These are phyloP conservation scores for Emmonsia crescens DNA, from an alignment of 2,329 filamentous ascomycete species.

Conservation along the genomic window DNA sequence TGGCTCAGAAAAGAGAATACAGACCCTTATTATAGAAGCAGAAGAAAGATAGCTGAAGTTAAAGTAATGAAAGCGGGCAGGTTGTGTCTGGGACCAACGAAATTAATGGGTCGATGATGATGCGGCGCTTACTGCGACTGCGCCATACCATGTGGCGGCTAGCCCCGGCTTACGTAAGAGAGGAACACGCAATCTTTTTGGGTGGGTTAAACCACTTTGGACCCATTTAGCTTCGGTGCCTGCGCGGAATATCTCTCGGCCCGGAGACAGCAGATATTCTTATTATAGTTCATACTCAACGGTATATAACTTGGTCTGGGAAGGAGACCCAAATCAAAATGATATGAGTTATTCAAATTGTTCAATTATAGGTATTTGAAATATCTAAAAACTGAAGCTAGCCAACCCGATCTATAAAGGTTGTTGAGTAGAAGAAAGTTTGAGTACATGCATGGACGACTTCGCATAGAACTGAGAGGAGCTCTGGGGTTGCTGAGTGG, in stretches of 20 bases:
- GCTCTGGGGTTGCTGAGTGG: background rate
- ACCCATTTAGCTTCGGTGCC: background rate
- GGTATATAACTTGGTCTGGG: too few relatives aligned
- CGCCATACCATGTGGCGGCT: constrained; percentile 19
- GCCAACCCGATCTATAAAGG: background rate
- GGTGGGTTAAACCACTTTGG: background rate
- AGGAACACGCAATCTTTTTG: background rate
- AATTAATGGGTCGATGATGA: background rate
- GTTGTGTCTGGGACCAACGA: background rate
- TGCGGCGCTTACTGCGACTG: constrained; percentile 14
- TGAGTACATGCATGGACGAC: background rate
- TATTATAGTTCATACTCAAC: too few relatives aligned
- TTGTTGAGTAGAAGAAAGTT: background rate
- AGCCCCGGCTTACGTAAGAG: constrained; percentile 5
- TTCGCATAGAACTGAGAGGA: background rate
- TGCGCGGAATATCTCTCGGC: background rate
- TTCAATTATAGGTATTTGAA: background rate
- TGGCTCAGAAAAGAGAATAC: background rate
- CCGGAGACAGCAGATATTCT: too few relatives aligned
- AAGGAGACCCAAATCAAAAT: background rate
- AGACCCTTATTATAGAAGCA: background rate
- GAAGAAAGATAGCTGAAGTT: background rate
- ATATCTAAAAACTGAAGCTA: background rate
- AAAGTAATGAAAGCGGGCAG: background rate
- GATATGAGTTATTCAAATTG: background rate